Evolutionary conservation across 2,329 filamentous ascomycete genomes (phyloP).

Genomic region (Neonectria ditissima): DNA sequence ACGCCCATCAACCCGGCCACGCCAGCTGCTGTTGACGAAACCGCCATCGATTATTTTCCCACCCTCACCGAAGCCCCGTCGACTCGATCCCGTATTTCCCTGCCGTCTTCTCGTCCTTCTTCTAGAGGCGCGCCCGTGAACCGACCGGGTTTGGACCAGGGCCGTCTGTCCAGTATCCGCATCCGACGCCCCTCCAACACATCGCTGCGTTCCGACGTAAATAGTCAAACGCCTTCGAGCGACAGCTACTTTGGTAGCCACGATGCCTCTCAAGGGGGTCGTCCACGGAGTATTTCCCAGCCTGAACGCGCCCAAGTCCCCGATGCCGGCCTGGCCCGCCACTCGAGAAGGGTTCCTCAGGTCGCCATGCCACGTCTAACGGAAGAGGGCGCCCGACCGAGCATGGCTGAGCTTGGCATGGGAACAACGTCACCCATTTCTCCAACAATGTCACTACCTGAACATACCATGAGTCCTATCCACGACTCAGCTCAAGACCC

Average conservation of each 20-base stretch:
- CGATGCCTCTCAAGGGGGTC: slow-evolving; percentile 35
- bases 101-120: slow-evolving; percentile 27
- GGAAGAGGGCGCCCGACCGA: slow-evolving; percentile 53
- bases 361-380: slow-evolving; percentile 54
- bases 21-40: slow-evolving; percentile 38
- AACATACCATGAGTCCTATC: slow-evolving; percentile 18
- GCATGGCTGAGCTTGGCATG: slow-evolving; percentile 50
- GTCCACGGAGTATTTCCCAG: slow-evolving; percentile 53
- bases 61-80: slow-evolving; percentile 37
- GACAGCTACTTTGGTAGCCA: slow-evolving; percentile 15
- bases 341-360: slow-evolving; percentile 49
- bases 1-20: slow-evolving; percentile 18
- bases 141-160: slow-evolving; percentile 28
- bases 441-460: slow-evolving; percentile 45
- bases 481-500: slow-evolving; percentile 7
- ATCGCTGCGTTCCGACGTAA: slow-evolving; percentile 32
- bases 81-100: slow-evolving; percentile 38
- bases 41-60: slow-evolving; percentile 42
- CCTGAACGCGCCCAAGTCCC: slow-evolving; percentile 44
- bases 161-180: slow-evolving; percentile 43
- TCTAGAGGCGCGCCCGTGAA: slow-evolving; percentile 17
- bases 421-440: slow-evolving; percentile 37
- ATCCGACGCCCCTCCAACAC: slow-evolving; percentile 41
- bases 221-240: slow-evolving; percentile 14
- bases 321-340: slow-evolving; percentile 41